A percentile compares a stretch with the other conserved stretches of the same genome.
Evolutionary conservation across 169 alveolate species (phyloP).

Genomic region (Plasmodium adleri): DNA sequence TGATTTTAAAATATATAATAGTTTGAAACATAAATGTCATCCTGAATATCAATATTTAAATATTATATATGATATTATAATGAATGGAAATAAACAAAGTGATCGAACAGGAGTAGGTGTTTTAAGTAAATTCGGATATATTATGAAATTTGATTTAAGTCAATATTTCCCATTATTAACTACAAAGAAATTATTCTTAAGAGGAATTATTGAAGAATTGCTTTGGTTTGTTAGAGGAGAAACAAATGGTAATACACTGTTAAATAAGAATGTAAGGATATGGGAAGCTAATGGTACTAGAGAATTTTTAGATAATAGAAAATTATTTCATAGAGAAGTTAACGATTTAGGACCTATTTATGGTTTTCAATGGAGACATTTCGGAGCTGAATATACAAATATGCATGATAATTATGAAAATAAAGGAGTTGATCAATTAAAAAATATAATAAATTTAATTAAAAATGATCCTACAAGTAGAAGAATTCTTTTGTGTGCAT

Average conservation of each 20-base stretch:
- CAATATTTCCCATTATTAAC: conserved; percentile 96
- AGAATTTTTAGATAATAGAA: conserved; percentile 94
- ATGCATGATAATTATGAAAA: conserved; percentile 92
- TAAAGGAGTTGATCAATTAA: conserved; percentile 96
- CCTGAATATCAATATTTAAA: conserved; percentile 96
- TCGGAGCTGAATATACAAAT: conserved; percentile 95
- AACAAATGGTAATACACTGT: conserved; percentile 95
- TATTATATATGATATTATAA: conserved; percentile 91
- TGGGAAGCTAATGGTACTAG: conserved; percentile 99
- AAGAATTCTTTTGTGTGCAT: conserved; percentile 94
- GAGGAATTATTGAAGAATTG: conserved; percentile 96
- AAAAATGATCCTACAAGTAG: conserved; percentile 95
- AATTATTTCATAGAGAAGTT: conserved; percentile 95
- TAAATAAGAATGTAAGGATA: conserved; percentile 93
- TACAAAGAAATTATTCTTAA: conserved; percentile 95
- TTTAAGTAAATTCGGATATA: conserved; percentile 93
- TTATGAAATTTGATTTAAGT: conserved; percentile 94
- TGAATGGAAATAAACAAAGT: conserved; percentile 91
- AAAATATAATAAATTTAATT: conserved; percentile 89
- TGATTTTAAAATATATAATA: conserved; percentile 81
- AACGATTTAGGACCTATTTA: conserved; percentile 98
- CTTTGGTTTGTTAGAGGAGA: conserved; percentile 96
- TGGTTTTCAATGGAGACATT: conserved; percentile 99
- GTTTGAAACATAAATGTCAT: conserved; percentile 85
- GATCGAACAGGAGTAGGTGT: conserved; percentile 95